Conservation (phyloP, 2,329 filamentous ascomycete species). For the Cryphonectria naterciae region DNA sequence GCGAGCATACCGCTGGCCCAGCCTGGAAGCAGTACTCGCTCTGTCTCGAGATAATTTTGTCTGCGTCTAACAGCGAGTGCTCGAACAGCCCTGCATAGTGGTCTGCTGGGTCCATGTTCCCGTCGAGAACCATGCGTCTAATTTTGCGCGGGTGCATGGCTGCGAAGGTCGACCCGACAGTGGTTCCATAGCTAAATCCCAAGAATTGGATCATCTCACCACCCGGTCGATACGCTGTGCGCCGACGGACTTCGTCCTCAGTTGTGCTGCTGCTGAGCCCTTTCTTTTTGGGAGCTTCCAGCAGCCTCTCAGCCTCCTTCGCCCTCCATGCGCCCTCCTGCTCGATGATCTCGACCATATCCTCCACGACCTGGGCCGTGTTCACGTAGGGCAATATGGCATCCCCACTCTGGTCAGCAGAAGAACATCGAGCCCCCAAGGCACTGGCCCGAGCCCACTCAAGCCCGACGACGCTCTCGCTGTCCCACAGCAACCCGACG, state of each 20-base stretch:
- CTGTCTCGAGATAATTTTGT: conserved; percentile 39
- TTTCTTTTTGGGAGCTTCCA: not conserved
- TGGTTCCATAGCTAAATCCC: conserved; percentile 49
- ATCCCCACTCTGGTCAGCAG: conserved; percentile 29
- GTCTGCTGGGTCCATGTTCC: conserved; percentile 40
- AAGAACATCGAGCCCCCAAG: conserved; percentile 32
- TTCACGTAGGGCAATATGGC: conserved; percentile 42
- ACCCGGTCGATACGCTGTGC: conserved; percentile 31
- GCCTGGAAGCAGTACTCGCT: conserved; percentile 38
- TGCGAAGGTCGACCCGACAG: conserved; percentile 47
- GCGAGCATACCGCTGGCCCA: conserved; percentile 14
- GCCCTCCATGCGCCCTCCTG: conserved; percentile 43
- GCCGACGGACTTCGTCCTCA: conserved; percentile 13
- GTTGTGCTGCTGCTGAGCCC: not conserved
- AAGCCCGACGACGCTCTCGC: conserved; percentile 31
- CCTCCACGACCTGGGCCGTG: conserved; percentile 50
- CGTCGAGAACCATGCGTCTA: conserved; percentile 42
- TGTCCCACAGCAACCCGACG: conserved; percentile 18
- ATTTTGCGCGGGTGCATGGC: conserved; percentile 42
- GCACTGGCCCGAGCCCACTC: conserved; percentile 34
- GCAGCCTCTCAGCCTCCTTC: conserved; percentile 30
- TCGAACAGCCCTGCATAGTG: conserved; percentile 38
- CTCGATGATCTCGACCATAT: conserved; percentile 55
- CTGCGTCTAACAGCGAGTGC: conserved; percentile 38
- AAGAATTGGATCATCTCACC: conserved; percentile 43